Base-by-base conservation (phyloP, 2,329 filamentous ascomycete species). In the Teratosphaeria epicoccoides region DNA sequence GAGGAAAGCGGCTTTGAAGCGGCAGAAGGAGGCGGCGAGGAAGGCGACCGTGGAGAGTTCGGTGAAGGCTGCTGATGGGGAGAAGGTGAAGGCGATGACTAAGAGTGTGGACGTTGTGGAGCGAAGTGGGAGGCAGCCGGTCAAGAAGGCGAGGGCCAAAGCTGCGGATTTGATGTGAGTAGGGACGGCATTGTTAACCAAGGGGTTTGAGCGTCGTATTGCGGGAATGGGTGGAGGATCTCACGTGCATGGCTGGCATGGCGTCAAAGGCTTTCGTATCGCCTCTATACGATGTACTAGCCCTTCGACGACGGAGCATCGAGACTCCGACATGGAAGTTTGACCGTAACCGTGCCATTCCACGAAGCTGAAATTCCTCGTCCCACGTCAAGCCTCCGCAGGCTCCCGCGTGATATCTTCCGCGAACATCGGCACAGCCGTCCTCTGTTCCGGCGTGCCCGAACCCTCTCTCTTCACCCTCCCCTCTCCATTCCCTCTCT, bases 1-100 rank as follows among this genome's bases (percentile, higher is more conserved):
- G 6, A 52, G 61, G 40, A 63, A 62, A 28, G 59, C 54, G 45
- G 54, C 60, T 23, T 25, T 64, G 52, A 59, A 61, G 53, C 56
- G 57, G 52, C 57, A 62, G 53, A 64, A 64, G 50, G 59, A 59
- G 23, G 55, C 52, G 40, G 57, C 55, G 17, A 57, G 51, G 47
- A 50, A 49, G 26, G 51, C 37, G 37, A 51, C 37, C n/a, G 29
- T 6, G 5, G 25, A 17, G 23, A 29, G 7, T 9, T 23, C 22
- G 24, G 50, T 46, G n/a, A 17, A 14, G 14, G 49, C 20, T 11
- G 20, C 46, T 43, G 46, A 20, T 46, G 44, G 23, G 11, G 25
- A 46, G 25, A 28, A 46, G 12, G 23, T 25, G 11, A 28, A 24
- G 44, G 23, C 25, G 23, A 46, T 14, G 25, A 40, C 11, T 10